Conservation (phyloP, 202 grass and related monocot genomes). For the Schoenoplectus tabernaemontani region DNA sequence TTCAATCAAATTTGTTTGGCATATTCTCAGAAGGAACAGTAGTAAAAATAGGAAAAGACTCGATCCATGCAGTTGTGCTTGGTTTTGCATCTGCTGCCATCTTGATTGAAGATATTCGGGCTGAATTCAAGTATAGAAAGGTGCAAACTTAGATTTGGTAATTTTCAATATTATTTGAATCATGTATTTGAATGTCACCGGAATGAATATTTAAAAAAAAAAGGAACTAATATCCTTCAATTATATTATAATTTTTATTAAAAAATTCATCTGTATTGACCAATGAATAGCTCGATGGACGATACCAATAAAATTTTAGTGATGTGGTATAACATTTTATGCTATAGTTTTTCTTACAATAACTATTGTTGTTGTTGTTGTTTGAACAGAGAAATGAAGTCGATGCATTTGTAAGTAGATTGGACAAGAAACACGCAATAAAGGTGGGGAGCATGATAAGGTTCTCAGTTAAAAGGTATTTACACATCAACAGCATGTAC, state of each 20-base stretch:
- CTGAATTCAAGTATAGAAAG: conserved; percentile 61
- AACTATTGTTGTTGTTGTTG: background rate
- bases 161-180: background rate
- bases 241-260: background rate
- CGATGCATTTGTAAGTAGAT: conserved; percentile 39
- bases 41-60: conserved; percentile 65
- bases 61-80: conserved; percentile 74
- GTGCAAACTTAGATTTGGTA: conserved; percentile 34
- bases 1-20: conserved; percentile 25
- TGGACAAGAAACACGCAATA: conserved; percentile 42
- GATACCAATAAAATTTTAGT: background rate
- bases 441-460: conserved; percentile 63
- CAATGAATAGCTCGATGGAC: background rate
- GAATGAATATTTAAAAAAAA: background rate
- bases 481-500: background rate
- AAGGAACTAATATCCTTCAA: too few relatives aligned
- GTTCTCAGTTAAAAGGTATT: conserved; percentile 76
- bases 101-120: conserved; percentile 52
- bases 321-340: background rate
- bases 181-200: conserved; percentile 11
- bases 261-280: background rate
- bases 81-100: conserved; percentile 79
- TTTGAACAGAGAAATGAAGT: conserved; percentile 32
- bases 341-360: background rate
- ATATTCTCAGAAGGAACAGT: conserved; percentile 72